Conservation (phyloP, 176 grass and related monocot species). For the Alopecurus myosuroides region DNA sequence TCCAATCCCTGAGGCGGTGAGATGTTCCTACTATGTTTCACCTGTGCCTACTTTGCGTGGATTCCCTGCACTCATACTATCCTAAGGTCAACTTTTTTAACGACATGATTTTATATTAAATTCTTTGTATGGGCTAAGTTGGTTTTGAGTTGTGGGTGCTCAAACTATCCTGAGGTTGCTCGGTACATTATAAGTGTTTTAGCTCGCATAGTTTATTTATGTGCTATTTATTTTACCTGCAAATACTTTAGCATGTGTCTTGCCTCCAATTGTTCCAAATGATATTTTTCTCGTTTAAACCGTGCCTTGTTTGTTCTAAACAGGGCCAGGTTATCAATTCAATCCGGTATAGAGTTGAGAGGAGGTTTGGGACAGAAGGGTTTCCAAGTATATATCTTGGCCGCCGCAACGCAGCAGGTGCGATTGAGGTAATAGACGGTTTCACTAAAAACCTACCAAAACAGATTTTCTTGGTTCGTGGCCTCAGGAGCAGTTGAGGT, state of each 20-base stretch:
- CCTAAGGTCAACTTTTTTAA: neutral
- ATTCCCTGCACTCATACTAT: no score
- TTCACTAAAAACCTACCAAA: neutral
- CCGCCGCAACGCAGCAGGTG: constrained; percentile 51
- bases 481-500: neutral
- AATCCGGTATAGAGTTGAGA: no score
- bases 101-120: neutral
- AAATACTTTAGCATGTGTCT: neutral
- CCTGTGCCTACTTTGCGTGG: no score
- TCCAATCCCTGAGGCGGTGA: no score
- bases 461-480: no score
- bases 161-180: neutral
- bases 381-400: constrained; percentile 99
- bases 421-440: constrained; percentile 61
- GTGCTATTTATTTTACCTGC: neutral
- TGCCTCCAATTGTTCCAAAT: no score
- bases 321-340: no score
- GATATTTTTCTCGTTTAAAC: no score
- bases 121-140: neutral
- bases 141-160: neutral
- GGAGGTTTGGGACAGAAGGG: constrained; percentile 93
- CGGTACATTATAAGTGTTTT: neutral
- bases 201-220: neutral
- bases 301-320: no score
- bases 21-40: no score